Conservation (phyloP, 257 asterid genomes). For the Lithospermum erythrorhizon region DNA sequence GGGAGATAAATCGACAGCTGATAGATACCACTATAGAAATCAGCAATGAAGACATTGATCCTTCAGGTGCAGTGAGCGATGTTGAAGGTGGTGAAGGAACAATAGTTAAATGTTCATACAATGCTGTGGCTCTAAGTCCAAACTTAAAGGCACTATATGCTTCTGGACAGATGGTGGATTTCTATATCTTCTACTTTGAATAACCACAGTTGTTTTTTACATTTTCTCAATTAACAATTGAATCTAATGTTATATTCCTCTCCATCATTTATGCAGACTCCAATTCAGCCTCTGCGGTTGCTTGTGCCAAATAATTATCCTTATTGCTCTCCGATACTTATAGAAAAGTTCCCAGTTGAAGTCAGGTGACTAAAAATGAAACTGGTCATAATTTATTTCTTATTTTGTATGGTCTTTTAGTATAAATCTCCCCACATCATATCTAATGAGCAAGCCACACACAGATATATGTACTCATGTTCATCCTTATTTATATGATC, state of each 20-base stretch:
- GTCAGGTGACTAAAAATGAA: constrained; percentile 35
- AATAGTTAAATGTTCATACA: constrained; percentile 62
- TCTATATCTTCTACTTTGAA: constrained; percentile 3
- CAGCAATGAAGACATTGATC: constrained; percentile 60
- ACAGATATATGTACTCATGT: background rate
- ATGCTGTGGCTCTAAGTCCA: constrained; percentile 64
- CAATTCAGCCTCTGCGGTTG: constrained; percentile 63
- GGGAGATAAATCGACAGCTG: constrained; percentile 52
- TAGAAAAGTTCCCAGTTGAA: constrained; percentile 69
- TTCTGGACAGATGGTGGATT: constrained; percentile 63
- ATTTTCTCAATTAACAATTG: background rate
- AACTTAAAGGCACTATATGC: constrained; percentile 60
- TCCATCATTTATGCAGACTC: constrained; percentile 39
- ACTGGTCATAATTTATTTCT: background rate
- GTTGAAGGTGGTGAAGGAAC: constrained; percentile 66
- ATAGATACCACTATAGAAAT: constrained; percentile 63
- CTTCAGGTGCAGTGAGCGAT: constrained; percentile 44
- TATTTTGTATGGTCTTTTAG: background rate
- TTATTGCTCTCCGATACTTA: constrained; percentile 55
- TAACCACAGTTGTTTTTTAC: background rate
- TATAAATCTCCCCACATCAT: background rate
- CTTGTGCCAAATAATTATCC: constrained; percentile 61
- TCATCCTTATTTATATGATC: background rate
- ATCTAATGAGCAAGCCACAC: background rate
- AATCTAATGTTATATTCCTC: constrained; percentile 10